Evolutionary conservation across 306 rosid genomes (phyloP), one percentile per base, ranked within the genome.

Genomic region (Pueraria montana): DNA sequence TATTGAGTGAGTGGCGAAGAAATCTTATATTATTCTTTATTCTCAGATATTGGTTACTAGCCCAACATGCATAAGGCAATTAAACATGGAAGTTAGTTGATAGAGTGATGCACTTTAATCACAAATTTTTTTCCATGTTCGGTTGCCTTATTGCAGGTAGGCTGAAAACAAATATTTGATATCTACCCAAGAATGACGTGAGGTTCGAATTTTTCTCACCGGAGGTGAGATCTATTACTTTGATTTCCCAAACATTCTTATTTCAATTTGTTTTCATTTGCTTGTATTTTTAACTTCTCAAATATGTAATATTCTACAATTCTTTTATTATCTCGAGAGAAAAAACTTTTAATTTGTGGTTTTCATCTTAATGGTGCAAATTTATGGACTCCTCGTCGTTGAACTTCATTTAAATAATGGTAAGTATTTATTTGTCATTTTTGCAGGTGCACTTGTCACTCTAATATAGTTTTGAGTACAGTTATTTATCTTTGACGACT

Each of bases 81-180:
- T 27, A n/a, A 27, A 49, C 45, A 72, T 72, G 27, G 17, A 71
- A 13, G 9, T 26, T 46, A 3, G 6, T 17, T 43, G 3, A 69
- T 42, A 21, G 1, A 68, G n/a, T 12, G 18, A 52, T 17, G n/a
- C 21, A 16, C 4, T 18, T 46, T 46, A 6, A 42, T 5, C 43
- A 46, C 11, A 2, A 12, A 16, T 4, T 26, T 0, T 14, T 0
- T 72, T 49, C 10, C n/a, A 14, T 26, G 63, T 49, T 17, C 45
- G 49, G 4, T 72, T 72, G 45, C 62, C 77, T 72, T 72, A 72
- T 49, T 72, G 62, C 63, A 18, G 17, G 2, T 72, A 26, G 77
- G 26, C 17, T 53, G 63, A 26, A 72, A 49, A 52, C 26, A 72
- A 14, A 27, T 72, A 49, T 72, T 71, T 45, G 23, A 3, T 4